phyloP scores from a whole-genome alignment of 2,329 filamentous ascomycete species.

The Chaetothyriales sp. region DNA sequence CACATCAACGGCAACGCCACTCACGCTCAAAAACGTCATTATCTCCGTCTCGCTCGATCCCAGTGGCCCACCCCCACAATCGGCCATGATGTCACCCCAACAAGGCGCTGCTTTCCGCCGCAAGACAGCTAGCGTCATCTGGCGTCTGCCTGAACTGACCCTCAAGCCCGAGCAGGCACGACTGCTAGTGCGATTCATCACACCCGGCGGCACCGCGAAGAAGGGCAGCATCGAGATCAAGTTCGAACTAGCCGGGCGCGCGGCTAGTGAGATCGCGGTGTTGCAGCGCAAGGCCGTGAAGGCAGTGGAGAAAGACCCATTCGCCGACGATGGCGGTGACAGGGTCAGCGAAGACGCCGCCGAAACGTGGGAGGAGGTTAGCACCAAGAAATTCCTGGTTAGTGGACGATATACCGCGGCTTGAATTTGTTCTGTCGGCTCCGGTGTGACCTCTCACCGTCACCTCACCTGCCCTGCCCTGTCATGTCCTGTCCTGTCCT shows the following conservation, averaged over 20 bases:
- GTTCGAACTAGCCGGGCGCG: slow-evolving; percentile 55
- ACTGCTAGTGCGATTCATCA: slow-evolving; percentile 74
- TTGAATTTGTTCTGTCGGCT: slow-evolving; percentile 12
- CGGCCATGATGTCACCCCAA: slow-evolving; percentile 34
- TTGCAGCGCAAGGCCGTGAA: slow-evolving; percentile 23
- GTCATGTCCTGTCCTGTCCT: background rate
- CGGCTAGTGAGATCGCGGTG: slow-evolving; percentile 54
- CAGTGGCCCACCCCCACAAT: slow-evolving; percentile 27
- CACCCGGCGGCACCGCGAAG: slow-evolving; percentile 52
- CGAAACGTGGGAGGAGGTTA: slow-evolving; percentile 52
- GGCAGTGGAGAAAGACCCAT: slow-evolving; percentile 30
- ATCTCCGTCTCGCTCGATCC: slow-evolving; percentile 42
- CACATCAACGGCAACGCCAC: slow-evolving; percentile 19
- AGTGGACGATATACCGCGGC: slow-evolving; percentile 61
- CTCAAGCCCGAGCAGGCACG: slow-evolving; percentile 43
- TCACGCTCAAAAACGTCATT: slow-evolving; percentile 63
- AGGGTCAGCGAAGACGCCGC: slow-evolving; percentile 9
- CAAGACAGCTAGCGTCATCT: slow-evolving; percentile 33
- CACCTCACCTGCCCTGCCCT: background rate
- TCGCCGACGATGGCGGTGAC: slow-evolving; percentile 31
- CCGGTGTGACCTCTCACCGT: background rate
- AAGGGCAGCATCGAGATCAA: slow-evolving; percentile 68
- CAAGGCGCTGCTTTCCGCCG: slow-evolving; percentile 32
- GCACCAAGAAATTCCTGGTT: slow-evolving; percentile 52
- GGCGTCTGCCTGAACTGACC: slow-evolving; percentile 36